phyloP scores from a whole-genome alignment of 2,329 filamentous ascomycete genomes.

The Phialophora tarda region DNA sequence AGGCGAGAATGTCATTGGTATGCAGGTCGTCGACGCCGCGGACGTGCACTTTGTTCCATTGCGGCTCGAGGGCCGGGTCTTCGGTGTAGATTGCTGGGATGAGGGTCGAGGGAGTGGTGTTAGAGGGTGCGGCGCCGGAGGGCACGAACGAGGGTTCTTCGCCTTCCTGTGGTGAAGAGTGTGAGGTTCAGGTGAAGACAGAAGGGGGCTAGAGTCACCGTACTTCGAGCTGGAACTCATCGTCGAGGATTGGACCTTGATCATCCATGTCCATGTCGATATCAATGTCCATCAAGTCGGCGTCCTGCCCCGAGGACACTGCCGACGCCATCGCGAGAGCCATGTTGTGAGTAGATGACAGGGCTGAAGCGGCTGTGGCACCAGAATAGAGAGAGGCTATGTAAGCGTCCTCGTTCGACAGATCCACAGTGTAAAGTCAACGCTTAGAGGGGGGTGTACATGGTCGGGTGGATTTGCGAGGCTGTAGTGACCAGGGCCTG shows the following conservation, averaged over 20 bases:
- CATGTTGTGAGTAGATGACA: constrained; percentile 24
- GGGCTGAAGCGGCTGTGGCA: not conserved
- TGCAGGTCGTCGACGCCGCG: constrained; percentile 81
- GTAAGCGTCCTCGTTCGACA: not conserved
- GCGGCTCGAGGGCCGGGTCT: constrained; percentile 38
- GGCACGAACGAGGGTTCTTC: constrained; percentile 40
- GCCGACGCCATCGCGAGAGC: constrained; percentile 35
- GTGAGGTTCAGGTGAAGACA: constrained; percentile 19
- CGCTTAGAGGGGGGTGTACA: not conserved
- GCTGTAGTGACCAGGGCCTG: not conserved
- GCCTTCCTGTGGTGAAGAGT: constrained; percentile 38
- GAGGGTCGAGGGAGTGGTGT: constrained; percentile 27
- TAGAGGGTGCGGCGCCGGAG: constrained; percentile 17
- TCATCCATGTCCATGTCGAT: constrained; percentile 41
- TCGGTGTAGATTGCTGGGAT: constrained; percentile 40
- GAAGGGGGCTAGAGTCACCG: constrained; percentile 10
- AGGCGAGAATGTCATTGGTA: constrained; percentile 78
- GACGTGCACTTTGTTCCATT: constrained; percentile 74
- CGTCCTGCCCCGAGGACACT: constrained; percentile 30
- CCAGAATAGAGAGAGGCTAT: not conserved
- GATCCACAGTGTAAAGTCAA: too few relatives aligned
- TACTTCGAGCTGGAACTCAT: constrained; percentile 40
- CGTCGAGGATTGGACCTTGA: constrained; percentile 32
- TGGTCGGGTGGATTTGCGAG: constrained; percentile 1
- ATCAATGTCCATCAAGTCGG: constrained; percentile 41